Conservation (phyloP, 2,329 filamentous ascomycete species). For the Onygenales sp. region DNA sequence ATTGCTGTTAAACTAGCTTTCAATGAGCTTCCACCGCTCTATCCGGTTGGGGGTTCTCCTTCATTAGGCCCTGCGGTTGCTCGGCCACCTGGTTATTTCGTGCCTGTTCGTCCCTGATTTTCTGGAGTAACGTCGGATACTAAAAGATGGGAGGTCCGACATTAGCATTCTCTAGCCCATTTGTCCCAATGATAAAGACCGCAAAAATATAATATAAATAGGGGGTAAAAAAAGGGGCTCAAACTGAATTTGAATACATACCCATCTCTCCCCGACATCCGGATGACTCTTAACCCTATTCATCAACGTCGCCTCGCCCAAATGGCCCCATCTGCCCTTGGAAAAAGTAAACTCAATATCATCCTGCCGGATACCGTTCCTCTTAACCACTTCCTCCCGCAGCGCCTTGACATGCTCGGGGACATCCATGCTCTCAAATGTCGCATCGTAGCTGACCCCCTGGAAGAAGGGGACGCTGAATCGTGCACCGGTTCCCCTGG, state of each 20-base stretch:
- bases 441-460: slow-evolving; percentile 68
- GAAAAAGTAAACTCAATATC: slow-evolving; percentile 84
- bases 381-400: slow-evolving; percentile 48
- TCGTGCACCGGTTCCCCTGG: slow-evolving; percentile 58
- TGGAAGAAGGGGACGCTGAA: slow-evolving; percentile 85
- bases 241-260: slow-evolving; percentile 14
- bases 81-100: slow-evolving; percentile 11
- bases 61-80: slow-evolving; percentile 5
- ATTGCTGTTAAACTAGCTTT: too few relatives aligned
- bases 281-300: slow-evolving; percentile 81
- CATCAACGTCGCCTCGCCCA: slow-evolving; percentile 75
- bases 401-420: slow-evolving; percentile 55
- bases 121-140: slow-evolving; percentile 52
- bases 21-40: slow-evolving; percentile 6
- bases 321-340: slow-evolving; percentile 53
- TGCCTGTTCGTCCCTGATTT: slow-evolving; percentile 51
- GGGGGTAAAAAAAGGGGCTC: not conserved
- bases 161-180: not conserved
- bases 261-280: slow-evolving; percentile 72
- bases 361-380: slow-evolving; percentile 50
- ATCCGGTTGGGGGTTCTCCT: not conserved
- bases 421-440: slow-evolving; percentile 66
- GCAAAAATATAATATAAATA: not conserved
- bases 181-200: too few relatives aligned
- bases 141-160: not conserved